Base-by-base conservation (phyloP, 2,329 filamentous ascomycete species). In the Trichoderma simmonsii region DNA sequence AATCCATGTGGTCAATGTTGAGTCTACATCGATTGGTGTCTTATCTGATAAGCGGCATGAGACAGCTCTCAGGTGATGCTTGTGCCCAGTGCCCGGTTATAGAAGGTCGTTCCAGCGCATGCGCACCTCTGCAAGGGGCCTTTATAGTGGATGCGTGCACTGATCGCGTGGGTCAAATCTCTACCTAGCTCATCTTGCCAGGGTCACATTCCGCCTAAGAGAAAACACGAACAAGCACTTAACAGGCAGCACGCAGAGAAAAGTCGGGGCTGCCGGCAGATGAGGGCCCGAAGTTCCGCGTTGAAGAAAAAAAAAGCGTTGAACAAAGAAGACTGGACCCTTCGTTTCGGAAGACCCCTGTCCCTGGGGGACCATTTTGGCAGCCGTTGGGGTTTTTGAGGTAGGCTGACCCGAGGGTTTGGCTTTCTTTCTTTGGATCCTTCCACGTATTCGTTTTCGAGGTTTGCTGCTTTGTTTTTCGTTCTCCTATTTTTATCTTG, bases 401-500 rank as follows among this genome's bases (percentile, higher is more conserved):
- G 26, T 39, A 34, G 54, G 51, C 26, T 48, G 36, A 48, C 54
- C n/a, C 12, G 21, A 60, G 26, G 8, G 5, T 34, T 21, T 34
- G 36, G n/a, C 12, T 43, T 48, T 43, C 15, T 36, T 57, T 48
- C 28, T n/a, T 36, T 26, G 64, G 34, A 48, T 60, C 56, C 65
- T 60, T 69, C 56, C 65, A 69, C 65, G 65, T 69, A 69, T 69
- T 51, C 65, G 65, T 15, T 43, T 32, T 68, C 32, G 21, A 48
- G 18, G 7, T 56, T 56, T 34, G 7, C 39, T 61, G 18, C 21
- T 24, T 43, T 59, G 15, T 28, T 21, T 34, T 39, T 5, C 11
- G n/a, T 51, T 59, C 39, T 69, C 36, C 51, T 59, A 57, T 59
- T 70, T 34, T 36, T 8, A 3, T 26, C 21, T 24, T 51, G 43